Evolutionary conservation across 495 filamentous ascomycete species (phyloP), one percentile per base, ranked within the genome.

Genomic region (Lichina pygmaea): DNA sequence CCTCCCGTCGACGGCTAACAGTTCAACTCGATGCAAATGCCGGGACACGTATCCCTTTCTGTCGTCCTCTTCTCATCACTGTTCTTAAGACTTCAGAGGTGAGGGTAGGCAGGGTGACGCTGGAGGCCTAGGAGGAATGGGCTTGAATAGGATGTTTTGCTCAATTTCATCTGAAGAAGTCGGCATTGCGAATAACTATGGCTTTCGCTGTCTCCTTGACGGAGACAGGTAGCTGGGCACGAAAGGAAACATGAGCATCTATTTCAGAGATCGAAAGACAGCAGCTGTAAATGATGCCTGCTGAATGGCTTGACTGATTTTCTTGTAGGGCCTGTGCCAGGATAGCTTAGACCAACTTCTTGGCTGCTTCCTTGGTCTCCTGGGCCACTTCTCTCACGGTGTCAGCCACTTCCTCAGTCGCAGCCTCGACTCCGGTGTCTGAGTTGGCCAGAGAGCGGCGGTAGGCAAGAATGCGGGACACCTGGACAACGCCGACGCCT

Each of bases 401-500:
- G 44, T 65, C 63, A 45, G 60, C 53, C 33, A 60, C 46, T 8
- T 40, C 38, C 10, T 24, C 38, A 9, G 52, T 57, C 38, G 59
- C 58, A 3, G 46, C 49, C 33, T 43, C 47, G 50, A 52, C 64
- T 11, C 56, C 59, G 36, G 53, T 66, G 66, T 77, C 77, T 48
- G 74, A 57, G 49, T 63, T 68, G 13, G 36, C 11, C 13, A 11
- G 2, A 4, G 42, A 17, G 50, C 60, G 55, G 51, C 75, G 70
- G 57, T 74, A 91, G 55, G 72, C 44, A 51, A 67, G 50, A 54
- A 95, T 93, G 51, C 89, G 75, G 48, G 62, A 60, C 46, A 84
- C 66, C 66, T 97, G 89, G 46, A 80, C 70, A 43, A 77, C 60
- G 51, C 91, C 89, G 48, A 93, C 86, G 45, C 73, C 65, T 48